Evolutionary conservation across 2,329 filamentous ascomycete species (phyloP), one percentile per base, ranked within the genome.

Genomic region (Hortaea sp.): DNA sequence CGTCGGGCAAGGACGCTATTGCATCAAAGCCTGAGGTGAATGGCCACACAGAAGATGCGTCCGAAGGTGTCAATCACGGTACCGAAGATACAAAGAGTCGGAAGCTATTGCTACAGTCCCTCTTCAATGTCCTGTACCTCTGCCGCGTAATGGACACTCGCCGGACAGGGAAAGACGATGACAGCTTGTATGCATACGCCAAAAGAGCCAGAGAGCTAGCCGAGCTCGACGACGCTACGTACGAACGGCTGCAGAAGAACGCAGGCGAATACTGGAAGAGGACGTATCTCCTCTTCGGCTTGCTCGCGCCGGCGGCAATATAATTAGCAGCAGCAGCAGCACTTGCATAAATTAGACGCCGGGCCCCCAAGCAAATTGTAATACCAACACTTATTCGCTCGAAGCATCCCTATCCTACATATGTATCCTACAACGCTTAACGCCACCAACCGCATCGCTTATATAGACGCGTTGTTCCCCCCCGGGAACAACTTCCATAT

Each of bases 241-340:
- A 73, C 39, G 77, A 77, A 51, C 65, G 70, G 39, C 64, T 94
- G 34, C 65, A 61, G 54, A 84, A 82, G 64, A 70, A 74, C 11
- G 78, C 86, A 5, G 70, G 74, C 40, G 86, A 89, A 43, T 94
- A 92, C 64, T 92, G 86, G 80, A 86, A 84, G 69, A 79, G 84
- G 58, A 92, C 85, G 7, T 82, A 78, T 63, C 66, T 95, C 52
- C 65, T 95, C 28, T 95, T 95, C 67, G 88, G 85, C 2, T 68
- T 94, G 47, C 67, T 95, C 53, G 74, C 73, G 29, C 37, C 43
- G 28, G 28, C 13, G 6, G 20, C 20, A 20, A 20, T 20, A 20
- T 20, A 20, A 20, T 20, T 20, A 20, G 20, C 20, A 20, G 20
- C 20, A 20, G 20, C 20, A 20, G 20, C 20, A 20, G 20, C 20